These are phyloP conservation scores for Panaeolus cyanescens DNA, from an alignment of 768 basidiomycete species.

Conservation along the genomic window DNA sequence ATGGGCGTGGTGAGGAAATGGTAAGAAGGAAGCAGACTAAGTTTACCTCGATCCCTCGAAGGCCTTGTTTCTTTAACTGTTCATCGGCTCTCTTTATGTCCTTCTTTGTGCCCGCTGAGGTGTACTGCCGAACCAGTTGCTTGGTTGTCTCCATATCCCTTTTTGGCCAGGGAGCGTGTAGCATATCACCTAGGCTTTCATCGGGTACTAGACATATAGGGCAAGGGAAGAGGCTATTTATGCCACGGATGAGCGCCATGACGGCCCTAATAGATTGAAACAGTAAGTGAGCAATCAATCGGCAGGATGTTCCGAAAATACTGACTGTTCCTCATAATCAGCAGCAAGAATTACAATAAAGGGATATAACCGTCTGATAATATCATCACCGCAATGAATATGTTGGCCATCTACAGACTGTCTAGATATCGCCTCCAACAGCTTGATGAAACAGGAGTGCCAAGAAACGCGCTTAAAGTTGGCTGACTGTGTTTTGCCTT, in stretches of 20 bases:
- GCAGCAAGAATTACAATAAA: conserved; percentile 35
- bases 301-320: background rate
- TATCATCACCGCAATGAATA: conserved; percentile 26
- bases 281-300: background rate
- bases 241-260: conserved; percentile 37
- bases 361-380: conserved; percentile 26
- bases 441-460: conserved; percentile 30
- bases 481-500: conserved; percentile 28
- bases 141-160: too few relatives aligned
- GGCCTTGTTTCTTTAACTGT: conserved; percentile 13
- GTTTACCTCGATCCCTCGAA: conserved; percentile 25
- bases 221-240: conserved; percentile 28
- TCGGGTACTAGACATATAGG: conserved; percentile 30
- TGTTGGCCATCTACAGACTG: background rate
- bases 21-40: background rate
- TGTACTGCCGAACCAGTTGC: too few relatives aligned
- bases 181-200: conserved; percentile 17
- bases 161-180: conserved; percentile 13
- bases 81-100: conserved; percentile 13
- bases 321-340: conserved; percentile 46
- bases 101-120: conserved; percentile 15
- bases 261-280: conserved; percentile 27
- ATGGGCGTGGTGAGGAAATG: background rate
- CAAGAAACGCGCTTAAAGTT: conserved; percentile 37
- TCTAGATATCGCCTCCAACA: conserved; percentile 23